These are phyloP conservation scores for Aspergillus versicolor DNA, from an alignment of 2,329 filamentous ascomycete genomes.

Conservation along the genomic window DNA sequence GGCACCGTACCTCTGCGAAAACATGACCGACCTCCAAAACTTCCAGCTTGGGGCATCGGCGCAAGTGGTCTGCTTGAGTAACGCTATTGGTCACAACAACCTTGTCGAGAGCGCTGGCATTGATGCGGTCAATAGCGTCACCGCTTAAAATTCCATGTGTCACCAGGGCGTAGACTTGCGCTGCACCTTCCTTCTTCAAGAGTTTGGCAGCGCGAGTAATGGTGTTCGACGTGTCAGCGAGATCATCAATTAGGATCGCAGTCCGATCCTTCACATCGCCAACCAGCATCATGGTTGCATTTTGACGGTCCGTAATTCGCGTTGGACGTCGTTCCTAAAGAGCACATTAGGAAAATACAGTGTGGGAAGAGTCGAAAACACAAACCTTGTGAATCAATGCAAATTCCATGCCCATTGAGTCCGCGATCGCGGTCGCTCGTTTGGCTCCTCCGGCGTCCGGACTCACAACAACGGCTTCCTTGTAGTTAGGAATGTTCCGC, in stretches of 20 bases:
- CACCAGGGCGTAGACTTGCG: slow-evolving; percentile 83
- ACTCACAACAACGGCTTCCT: slow-evolving; percentile 87
- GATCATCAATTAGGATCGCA: slow-evolving; percentile 89
- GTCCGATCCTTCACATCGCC: slow-evolving; percentile 78
- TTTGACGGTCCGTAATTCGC: slow-evolving; percentile 77
- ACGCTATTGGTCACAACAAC: slow-evolving; percentile 95
- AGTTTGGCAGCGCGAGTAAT: slow-evolving; percentile 95
- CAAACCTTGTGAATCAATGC: slow-evolving; percentile 95
- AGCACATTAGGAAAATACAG: slow-evolving; percentile 19
- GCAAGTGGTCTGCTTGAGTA: slow-evolving; percentile 78
- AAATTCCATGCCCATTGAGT: slow-evolving; percentile 90
- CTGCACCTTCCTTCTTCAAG: slow-evolving; percentile 91
- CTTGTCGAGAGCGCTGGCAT: slow-evolving; percentile 88
- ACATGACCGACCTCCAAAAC: slow-evolving; percentile 85
- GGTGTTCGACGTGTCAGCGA: slow-evolving; percentile 94
- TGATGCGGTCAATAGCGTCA: slow-evolving; percentile 91
- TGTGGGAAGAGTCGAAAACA: slow-evolving; percentile 8
- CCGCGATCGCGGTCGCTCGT: slow-evolving; percentile 90
- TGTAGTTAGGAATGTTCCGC: slow-evolving; percentile 78
- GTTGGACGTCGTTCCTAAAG: slow-evolving; percentile 80
- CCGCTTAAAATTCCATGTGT: slow-evolving; percentile 95
- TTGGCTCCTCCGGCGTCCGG: slow-evolving; percentile 97
- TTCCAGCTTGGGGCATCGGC: slow-evolving; percentile 80
- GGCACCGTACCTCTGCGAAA: slow-evolving; percentile 72
- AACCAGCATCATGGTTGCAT: slow-evolving; percentile 89